A percentile compares a stretch with the other conserved stretches of the same genome.
Evolutionary conservation across 2,329 filamentous ascomycete genomes (phyloP).

Genomic region (Claviceps spartinae): DNA sequence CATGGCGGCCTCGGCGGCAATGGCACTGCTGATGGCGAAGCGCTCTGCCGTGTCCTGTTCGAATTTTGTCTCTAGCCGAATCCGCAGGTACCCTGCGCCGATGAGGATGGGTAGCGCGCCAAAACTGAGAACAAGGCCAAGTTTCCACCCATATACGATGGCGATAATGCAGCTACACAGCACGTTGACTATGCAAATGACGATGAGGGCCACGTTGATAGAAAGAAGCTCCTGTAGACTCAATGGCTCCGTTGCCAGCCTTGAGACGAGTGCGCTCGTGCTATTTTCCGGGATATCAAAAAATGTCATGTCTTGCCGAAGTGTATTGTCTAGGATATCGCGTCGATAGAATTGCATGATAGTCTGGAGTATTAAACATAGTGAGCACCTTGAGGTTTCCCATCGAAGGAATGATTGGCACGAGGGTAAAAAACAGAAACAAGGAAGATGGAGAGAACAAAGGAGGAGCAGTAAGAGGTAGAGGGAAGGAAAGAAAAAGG

Average conservation of each 20-base stretch:
- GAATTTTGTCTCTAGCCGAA: conserved; percentile 33
- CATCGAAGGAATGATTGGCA: not conserved
- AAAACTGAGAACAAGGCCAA: conserved; percentile 33
- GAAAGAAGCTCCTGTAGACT: conserved; percentile 37
- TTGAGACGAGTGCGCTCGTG: conserved; percentile 25
- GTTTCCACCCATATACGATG: conserved; percentile 34
- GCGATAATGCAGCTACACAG: conserved; percentile 31
- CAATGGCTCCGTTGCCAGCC: conserved; percentile 26
- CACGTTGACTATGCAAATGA: conserved; percentile 32
- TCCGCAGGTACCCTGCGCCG: conserved; percentile 30
- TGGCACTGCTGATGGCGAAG: conserved; percentile 32
- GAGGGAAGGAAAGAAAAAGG: too few species aligned
- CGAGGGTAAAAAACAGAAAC: too few species aligned
- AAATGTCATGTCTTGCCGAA: conserved; percentile 40
- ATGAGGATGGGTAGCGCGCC: conserved; percentile 32
- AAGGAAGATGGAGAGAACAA: too few species aligned
- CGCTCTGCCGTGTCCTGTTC: conserved; percentile 28
- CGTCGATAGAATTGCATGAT: conserved; percentile 22
- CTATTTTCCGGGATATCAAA: conserved; percentile 25
- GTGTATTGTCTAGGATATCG: conserved; percentile 34
- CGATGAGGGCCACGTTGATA: conserved; percentile 32
- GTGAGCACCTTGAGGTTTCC: not conserved
- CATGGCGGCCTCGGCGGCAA: conserved; percentile 35
- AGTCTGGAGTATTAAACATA: conserved; percentile 7
- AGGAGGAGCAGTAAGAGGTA: not conserved